Evolutionary conservation across 2,329 filamentous ascomycete species (phyloP), one percentile per base, ranked within the genome.

Genomic region (Fusarium udum): DNA sequence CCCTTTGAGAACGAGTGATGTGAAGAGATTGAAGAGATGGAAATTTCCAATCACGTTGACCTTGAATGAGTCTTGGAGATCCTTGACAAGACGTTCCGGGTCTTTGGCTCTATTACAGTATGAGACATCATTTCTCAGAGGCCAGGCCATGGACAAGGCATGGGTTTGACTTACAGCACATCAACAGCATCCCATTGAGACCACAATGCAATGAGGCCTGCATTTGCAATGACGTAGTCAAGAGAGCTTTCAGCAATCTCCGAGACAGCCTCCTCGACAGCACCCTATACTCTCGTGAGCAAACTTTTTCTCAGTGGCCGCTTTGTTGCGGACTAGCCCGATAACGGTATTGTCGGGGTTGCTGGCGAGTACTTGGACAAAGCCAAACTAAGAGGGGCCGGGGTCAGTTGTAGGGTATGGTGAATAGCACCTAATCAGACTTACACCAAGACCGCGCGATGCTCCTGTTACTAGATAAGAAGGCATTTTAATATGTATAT

Each of bases 391-490:
- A 2, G 24, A 31, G 10, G 9, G 3, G 3, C 2, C 4, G 10
- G 31, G 16, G n/a, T 46, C 13, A 57, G 55, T 22, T 8, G 24
- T 7, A 18, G 37, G n/a, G 20, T 12, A 31, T 6, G 1, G 2
- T 3, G 4, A 9, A 15, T 3, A 26, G 6, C 11, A 16, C 13
- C 6, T 1, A 4, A 8, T 18, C 3, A 6, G 1, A 46, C 55
- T 57, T 22, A 46, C n/a, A 22, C 40, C 31, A 16, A 46, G 22
- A 18, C 55, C n/a, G 6, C 55, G 40, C n/a, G 40, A 58, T 58
- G n/a, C 40, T 46, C 55, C 55, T 46, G 40, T 58, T 24, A 46
- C 18, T 4, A 58, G 40, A 46, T 46, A 58, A 16, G 40, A 46
- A 34, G 55, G 18, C 55, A 58, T 58, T 4, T 22, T 31, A 11